phyloP scores from a whole-genome alignment of 352 stramenopile species.

The Phytophthora gonapodyides region DNA sequence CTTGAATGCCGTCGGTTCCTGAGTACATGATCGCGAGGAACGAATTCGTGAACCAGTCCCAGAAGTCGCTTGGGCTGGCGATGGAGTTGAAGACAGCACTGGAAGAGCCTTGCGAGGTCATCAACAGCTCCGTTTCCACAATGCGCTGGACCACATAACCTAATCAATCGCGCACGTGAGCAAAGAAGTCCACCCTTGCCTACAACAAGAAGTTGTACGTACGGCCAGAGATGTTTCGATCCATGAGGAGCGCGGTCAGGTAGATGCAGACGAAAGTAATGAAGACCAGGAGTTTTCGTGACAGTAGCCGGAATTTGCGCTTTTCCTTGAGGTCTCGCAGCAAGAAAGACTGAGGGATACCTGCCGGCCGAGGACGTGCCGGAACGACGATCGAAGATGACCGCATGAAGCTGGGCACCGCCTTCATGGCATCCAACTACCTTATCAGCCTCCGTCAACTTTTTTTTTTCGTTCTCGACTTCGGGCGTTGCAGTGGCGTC shows the following conservation, averaged over 20 bases:
- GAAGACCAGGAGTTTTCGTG: conserved; percentile 65
- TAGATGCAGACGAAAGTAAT: conserved; percentile 74
- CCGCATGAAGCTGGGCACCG: conserved; percentile 49
- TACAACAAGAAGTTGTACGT: conserved; percentile 16
- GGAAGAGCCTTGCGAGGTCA: conserved; percentile 40
- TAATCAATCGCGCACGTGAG: conserved; percentile 15
- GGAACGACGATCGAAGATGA: conserved; percentile 17
- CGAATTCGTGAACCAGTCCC: conserved; percentile 69
- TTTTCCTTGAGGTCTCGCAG: conserved; percentile 70
- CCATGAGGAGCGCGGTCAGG: conserved; percentile 57
- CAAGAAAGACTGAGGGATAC: conserved; percentile 59
- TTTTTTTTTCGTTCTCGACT: neutral
- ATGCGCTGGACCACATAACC: conserved; percentile 60
- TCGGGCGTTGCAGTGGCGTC: neutral
- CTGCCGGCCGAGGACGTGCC: conserved; percentile 18
- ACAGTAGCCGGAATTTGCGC: conserved; percentile 67
- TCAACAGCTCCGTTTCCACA: conserved; percentile 57
- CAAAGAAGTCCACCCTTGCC: neutral
- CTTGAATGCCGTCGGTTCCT: conserved; percentile 35
- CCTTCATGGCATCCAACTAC: conserved; percentile 38
- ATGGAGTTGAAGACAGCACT: conserved; percentile 50
- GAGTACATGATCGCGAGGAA: conserved; percentile 58
- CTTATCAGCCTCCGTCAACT: neutral
- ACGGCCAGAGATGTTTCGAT: conserved; percentile 76
- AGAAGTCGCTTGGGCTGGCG: conserved; percentile 46